Base-by-base conservation (phyloP, 768 basidiomycete genomes). In the Phanerodontia chrysosporium region DNA sequence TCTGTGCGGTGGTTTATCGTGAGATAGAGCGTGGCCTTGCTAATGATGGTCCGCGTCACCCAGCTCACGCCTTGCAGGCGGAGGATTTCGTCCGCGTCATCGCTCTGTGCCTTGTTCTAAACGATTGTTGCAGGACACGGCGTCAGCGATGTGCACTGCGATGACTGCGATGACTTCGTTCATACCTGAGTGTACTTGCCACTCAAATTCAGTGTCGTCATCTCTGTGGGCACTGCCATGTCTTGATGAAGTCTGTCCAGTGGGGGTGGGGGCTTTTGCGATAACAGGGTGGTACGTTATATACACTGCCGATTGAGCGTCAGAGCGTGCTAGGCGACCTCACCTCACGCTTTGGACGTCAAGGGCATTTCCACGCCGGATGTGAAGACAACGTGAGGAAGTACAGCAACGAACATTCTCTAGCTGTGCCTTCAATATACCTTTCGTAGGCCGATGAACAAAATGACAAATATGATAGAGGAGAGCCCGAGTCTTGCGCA, bases 21-120 rank as follows among this genome's bases (percentile, higher is more conserved):
- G 39, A 91, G 80, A 24, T 84, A 87, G 48, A 92, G 65, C 18
- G 80, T 83, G 30, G 80, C 84, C 27, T 75, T 30, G 24, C 67
- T 57, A 65, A 92, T 90, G 25, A 80, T 69, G 58, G 79, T 84
- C 63, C 90, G 83, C 63, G 76, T 87, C 48, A 85, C 59, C 90
- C 90, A 92, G 32, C 84, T 69, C 30, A 92, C 78, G 51, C 90
- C 90, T 69, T 92, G 90, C 2, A 87, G 75, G 30, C 70, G 68
- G 44, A 92, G 82, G 61, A 92, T 85, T 27, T 76, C 76, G 54
- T 90, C 89, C 4, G 78, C 77, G 29, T 67, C 65, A 64, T 86
- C 87, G 42, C 84, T 87, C 55, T 90, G 77, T 1, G 74, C 45
- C 71, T 87, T 90, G 76, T 87, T 90, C 90, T 91, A 59, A 55